Evolutionary conservation across 371 early-diverging fungal genomes (phyloP), one percentile per base, ranked within the genome.

Genomic region (Rhizopus arrhizus): DNA sequence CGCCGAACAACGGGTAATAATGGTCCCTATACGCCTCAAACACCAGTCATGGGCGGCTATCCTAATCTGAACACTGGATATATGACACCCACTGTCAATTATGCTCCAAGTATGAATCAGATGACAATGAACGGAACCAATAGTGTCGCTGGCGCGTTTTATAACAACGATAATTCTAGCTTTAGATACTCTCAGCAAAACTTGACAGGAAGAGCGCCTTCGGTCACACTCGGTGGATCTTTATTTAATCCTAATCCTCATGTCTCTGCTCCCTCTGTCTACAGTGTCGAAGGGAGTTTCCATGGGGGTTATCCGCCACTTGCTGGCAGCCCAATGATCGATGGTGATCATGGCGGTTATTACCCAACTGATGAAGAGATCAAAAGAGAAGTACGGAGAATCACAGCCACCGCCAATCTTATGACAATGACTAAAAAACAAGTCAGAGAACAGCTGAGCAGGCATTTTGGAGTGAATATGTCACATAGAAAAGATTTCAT

Each of bases 401-500:
- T 95, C 36, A 77, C 95, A 11, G 58, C 84, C 15, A 84, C 85
- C 3, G 86, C 92, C n/a, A 86, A 93, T 61, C 69, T 92, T 35
- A 89, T 89, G 85, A 75, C 82, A 28, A 80, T 91, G 61, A 91
- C 94, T 35, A 93, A 93, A 74, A 92, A 91, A 69, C 89, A 89
- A 66, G 92, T 97, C 32, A 72, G 98, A 6, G 91, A 94, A 59
- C 87, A 91, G 61, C 73, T 97, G 46, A 78, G 86, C 32, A 57
- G 71, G 36, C 71, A 85, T 36, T 95, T 91, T 74, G 90, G 91
- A 3, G 70, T 91, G 12, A 95, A 96, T 54, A 73, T 96, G 77
- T 75, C 77, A 9, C 56, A 83, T 5, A 75, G 85, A 69, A 90
- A 90, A 70, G 94, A 94, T 38, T 93, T 86, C 67, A 92, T 97